These are phyloP conservation scores for Coemansia sp. DNA, from an alignment of 192 early-diverging fungal species.

Conservation along the genomic window DNA sequence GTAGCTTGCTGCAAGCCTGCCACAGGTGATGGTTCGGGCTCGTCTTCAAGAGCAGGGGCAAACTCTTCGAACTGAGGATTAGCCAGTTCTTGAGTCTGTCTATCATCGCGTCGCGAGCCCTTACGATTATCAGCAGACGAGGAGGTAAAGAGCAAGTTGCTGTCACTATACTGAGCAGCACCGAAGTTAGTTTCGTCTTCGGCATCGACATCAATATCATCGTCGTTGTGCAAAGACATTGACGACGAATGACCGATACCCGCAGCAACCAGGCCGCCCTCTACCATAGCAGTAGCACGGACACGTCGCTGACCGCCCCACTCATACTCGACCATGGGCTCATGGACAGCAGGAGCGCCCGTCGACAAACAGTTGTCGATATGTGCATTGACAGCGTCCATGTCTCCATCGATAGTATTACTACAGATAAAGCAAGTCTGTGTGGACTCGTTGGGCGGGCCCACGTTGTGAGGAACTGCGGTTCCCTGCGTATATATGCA, in stretches of 20 bases:
- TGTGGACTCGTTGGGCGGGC: background rate
- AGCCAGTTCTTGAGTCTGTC: constrained; percentile 45
- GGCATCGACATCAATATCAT: constrained; percentile 74
- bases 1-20: background rate
- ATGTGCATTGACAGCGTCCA: constrained; percentile 71
- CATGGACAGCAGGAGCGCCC: constrained; percentile 1
- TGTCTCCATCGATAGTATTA: constrained; percentile 37
- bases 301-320: constrained; percentile 84
- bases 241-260: constrained; percentile 26
- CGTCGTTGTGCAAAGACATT: constrained; percentile 67
- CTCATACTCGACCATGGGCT: constrained; percentile 73
- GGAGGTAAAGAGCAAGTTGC: constrained; percentile 58
- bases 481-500: constrained; percentile 30
- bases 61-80: constrained; percentile 35
- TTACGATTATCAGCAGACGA: constrained; percentile 19
- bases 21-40: background rate
- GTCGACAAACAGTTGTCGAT: constrained; percentile 73
- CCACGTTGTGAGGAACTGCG: constrained; percentile 10
- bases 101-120: constrained; percentile 32
- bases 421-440: constrained; percentile 36
- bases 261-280: constrained; percentile 63
- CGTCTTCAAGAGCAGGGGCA: constrained; percentile 11
- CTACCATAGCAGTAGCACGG: constrained; percentile 78
- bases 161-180: constrained; percentile 72
- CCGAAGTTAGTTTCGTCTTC: constrained; percentile 79